Conservation (phyloP, 768 basidiomycete genomes). For the Trametes coccinea region DNA sequence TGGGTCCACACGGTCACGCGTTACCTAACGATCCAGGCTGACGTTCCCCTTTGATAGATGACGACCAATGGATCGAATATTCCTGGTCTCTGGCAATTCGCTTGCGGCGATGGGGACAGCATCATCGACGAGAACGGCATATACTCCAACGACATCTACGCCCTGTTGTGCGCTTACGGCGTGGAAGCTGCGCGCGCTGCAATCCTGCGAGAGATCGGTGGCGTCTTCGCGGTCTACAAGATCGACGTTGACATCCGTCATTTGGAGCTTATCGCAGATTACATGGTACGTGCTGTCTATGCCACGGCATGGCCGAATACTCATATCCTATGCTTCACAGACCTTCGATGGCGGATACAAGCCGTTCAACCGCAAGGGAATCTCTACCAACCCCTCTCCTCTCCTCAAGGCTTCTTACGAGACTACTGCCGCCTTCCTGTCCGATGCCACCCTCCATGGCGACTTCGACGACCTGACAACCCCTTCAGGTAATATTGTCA, state of each 20-base stretch:
- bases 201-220: conserved; percentile 88
- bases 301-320: background rate
- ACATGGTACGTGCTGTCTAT: conserved; percentile 73
- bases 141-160: conserved; percentile 94
- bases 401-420: conserved; percentile 97
- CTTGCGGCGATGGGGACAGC: conserved; percentile 44
- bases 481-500: conserved; percentile 89
- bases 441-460: conserved; percentile 88
- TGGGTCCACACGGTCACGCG: conserved; percentile 34
- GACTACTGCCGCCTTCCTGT: conserved; percentile 90
- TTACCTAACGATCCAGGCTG: background rate
- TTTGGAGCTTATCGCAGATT: conserved; percentile 96
- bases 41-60: conserved; percentile 44
- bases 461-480: conserved; percentile 93
- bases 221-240: conserved; percentile 92
- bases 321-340: conserved; percentile 41
- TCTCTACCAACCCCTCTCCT: conserved; percentile 91
- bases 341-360: conserved; percentile 98
- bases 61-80: conserved; percentile 95
- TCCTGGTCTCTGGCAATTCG: conserved; percentile 81
- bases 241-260: conserved; percentile 95
- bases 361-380: conserved; percentile 96
- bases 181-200: conserved; percentile 94
- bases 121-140: conserved; percentile 75
- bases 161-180: conserved; percentile 88